Percentiles rank a stretch among this genome's conserved stretches.
Conservation (phyloP, 345 rosid genomes). For the Eucalyptus erythrocorys region DNA sequence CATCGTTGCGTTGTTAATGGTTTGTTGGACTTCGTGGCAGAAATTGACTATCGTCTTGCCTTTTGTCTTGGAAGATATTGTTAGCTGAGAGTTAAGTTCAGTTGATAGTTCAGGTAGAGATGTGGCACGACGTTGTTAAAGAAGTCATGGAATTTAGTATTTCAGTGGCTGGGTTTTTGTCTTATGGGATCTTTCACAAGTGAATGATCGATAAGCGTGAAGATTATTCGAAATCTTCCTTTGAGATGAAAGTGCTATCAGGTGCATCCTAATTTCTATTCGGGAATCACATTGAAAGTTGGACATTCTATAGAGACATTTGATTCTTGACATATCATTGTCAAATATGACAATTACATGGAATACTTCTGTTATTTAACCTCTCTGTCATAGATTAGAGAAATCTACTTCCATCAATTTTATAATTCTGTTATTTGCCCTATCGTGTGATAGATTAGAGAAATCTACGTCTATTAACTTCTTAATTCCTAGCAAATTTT, state of each 20-base stretch:
- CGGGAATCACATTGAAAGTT: background rate
- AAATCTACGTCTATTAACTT: background rate
- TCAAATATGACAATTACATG: background rate
- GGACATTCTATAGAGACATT: background rate
- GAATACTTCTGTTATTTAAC: background rate
- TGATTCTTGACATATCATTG: background rate
- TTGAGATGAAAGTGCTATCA: slow-evolving; percentile 6
- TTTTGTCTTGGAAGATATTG: background rate
- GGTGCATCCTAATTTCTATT: background rate
- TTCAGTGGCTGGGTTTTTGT: background rate
- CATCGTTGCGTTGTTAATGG: background rate
- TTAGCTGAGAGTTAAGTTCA: background rate
- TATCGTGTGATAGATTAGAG: background rate
- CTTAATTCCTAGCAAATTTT: background rate
- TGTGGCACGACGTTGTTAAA: background rate
- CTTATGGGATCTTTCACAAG: background rate
- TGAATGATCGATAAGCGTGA: rapidly evolving
- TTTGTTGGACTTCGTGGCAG: background rate
- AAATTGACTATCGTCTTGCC: background rate
- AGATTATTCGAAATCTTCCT: background rate
- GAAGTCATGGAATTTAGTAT: background rate
- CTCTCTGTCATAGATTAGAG: background rate
- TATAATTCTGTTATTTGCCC: background rate
- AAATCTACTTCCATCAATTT: background rate
- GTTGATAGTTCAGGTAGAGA: background rate